Conservation (phyloP, 257 asterid species). For the Apocynum venetum region DNA sequence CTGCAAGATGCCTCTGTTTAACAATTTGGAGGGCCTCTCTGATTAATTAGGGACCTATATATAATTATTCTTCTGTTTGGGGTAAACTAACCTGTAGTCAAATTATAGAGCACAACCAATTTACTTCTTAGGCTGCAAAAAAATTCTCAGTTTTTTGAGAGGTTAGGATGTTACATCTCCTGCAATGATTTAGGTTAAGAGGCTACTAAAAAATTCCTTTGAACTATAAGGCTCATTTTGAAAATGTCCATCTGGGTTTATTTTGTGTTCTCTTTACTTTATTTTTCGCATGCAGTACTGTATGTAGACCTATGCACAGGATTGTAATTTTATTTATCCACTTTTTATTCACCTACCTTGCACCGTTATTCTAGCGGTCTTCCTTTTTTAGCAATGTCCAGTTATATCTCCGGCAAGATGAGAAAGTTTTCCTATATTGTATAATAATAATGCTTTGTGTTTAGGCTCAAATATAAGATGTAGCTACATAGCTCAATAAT, state of each 20-base stretch:
- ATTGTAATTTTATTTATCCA: not conserved
- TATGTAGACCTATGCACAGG: not conserved
- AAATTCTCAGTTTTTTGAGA: too few relatives aligned
- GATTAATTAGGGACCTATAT: not conserved
- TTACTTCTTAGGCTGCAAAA: too few relatives aligned
- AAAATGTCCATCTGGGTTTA: not conserved
- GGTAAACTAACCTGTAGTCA: not conserved
- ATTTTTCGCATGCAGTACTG: not conserved
- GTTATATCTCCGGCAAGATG: not conserved
- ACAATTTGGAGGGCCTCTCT: not conserved
- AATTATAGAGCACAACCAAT: too few relatives aligned
- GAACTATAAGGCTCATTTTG: not conserved
- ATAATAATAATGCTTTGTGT: not conserved
- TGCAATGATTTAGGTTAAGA: too few relatives aligned
- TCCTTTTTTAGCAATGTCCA: not conserved
- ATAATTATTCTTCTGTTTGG: too few relatives aligned
- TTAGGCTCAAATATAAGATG: not conserved
- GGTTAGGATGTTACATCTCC: too few relatives aligned
- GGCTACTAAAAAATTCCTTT: not conserved
- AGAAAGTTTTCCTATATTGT: not conserved
- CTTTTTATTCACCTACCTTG: not conserved
- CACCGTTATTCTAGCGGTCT: not conserved
- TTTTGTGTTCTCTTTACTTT: not conserved
- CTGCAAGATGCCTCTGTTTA: not conserved
- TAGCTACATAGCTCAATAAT: not conserved